These are phyloP conservation scores for Botrytis elliptica DNA, from an alignment of 2,329 filamentous ascomycete species.

Conservation along the genomic window DNA sequence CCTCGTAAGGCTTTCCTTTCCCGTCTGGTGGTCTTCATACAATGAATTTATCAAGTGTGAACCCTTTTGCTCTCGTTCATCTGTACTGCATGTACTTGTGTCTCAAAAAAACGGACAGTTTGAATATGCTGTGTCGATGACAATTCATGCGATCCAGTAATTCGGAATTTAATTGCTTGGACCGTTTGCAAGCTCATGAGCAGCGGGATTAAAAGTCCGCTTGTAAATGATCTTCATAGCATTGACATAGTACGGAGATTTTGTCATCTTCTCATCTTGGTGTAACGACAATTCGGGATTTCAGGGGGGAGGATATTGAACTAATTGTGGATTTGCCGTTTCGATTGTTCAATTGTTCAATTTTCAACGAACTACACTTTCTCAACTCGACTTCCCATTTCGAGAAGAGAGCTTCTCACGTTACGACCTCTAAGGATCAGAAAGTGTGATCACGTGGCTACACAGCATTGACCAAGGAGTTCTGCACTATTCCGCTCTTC, in stretches of 20 bases:
- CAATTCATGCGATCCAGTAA: background rate
- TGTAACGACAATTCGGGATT: background rate
- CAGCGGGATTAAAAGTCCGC: background rate
- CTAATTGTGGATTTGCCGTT: background rate
- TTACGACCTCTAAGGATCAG: background rate
- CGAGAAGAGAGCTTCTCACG: background rate
- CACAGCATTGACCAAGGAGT: background rate
- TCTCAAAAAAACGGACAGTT: background rate
- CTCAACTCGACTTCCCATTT: background rate
- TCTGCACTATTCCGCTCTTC: background rate
- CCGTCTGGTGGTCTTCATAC: background rate
- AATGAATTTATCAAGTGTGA: background rate
- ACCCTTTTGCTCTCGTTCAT: too few relatives aligned
- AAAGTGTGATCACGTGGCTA: background rate
- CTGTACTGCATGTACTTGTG: background rate
- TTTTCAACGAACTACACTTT: background rate
- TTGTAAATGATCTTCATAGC: background rate
- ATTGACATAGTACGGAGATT: background rate
- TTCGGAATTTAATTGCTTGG: background rate
- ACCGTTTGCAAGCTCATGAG: background rate
- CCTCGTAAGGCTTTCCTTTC: constrained; percentile 6
- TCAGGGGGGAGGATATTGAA: too few relatives aligned
- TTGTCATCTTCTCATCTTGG: background rate
- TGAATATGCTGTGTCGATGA: background rate
- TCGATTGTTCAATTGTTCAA: background rate